Evolutionary conservation across 73 alveolate species (phyloP), one percentile per base, ranked within the genome.

Genomic region (Paramecium primaurelia): DNA sequence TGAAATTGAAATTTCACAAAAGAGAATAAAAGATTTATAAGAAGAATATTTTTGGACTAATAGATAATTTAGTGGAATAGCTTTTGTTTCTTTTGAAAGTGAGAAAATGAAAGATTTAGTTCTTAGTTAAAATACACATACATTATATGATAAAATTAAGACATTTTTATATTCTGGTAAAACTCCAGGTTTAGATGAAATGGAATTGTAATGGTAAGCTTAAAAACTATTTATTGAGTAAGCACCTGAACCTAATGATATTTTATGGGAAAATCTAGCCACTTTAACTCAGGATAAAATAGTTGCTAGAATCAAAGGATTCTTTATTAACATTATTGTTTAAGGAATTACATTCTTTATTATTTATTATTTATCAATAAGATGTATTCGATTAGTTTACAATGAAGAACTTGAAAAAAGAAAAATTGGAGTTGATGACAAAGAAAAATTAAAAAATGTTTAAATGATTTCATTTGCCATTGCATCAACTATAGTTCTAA

Each of bases 221-320:
- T 80, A 80, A 49, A 44, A 80, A 18, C 25, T 80, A 44, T 80
- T 80, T 36, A 22, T 80, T 42, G 91, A 80, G 10, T 47, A 69
- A 42, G 94, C 94, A 22, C 92, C 94, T 1, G 94, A 89, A 30
- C 94, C 94, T 8, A 89, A 89, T 89, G 94, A 89, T 45, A 85
- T 89, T 14, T 59, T 71, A 36, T 89, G 94, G 94, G 85, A 89
- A 7, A 58, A 45, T 71, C 26, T 83, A 12, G 88, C 71, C 38
- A 83, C 77, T 26, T 32, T 37, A 25, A 89, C 94, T 3, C 18
- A 9, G 12, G 94, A 89, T 22, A 89, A 89, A 37, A 45, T 89
- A 37, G 20, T 71, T 22, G 90, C 88, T 5, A 89, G 94, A 89
- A 30, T 83, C 30, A 71, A 71, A 40, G 90, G 51, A 26, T 64